Conservation (phyloP, 352 stramenopile genomes). For the Globisporangium camurandrum region DNA sequence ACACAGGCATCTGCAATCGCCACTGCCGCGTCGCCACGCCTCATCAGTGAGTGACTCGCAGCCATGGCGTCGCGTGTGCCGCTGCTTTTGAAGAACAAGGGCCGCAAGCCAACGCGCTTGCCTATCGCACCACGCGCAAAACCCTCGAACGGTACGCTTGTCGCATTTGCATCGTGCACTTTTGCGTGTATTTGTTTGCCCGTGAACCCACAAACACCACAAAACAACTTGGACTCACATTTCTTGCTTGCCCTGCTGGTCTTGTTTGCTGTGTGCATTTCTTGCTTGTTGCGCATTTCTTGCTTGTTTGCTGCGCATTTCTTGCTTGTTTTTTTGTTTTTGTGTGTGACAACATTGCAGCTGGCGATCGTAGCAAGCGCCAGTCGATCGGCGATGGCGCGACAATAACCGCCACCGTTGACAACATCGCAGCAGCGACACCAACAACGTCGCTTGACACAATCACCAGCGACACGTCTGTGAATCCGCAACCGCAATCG, state of each 20-base stretch:
- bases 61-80: conserved; percentile 58
- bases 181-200: background rate
- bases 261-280: no score
- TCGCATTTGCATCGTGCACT: background rate
- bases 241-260: no score
- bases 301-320: background rate
- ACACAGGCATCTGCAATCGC: no score
- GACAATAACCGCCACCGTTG: background rate
- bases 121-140: conserved; percentile 60
- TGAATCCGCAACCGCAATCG: no score
- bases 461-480: no score
- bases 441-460: no score
- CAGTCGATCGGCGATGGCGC: conserved; percentile 1
- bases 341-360: conserved; percentile 3
- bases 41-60: no score
- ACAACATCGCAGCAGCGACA: no score
- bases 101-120: conserved; percentile 58
- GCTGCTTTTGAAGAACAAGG: conserved; percentile 65
- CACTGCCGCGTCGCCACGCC: no score
- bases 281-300: background rate
- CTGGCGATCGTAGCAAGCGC: conserved; percentile 13
- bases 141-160: conserved; percentile 43
- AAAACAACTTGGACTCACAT: no score
- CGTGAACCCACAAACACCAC: no score
- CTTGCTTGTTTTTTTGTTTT: no score